A percentile compares a stretch with the other conserved stretches of the same genome.
These are phyloP conservation scores for Tetrahymena elliotti DNA, from an alignment of 73 alveolate species.

Conservation along the genomic window DNA sequence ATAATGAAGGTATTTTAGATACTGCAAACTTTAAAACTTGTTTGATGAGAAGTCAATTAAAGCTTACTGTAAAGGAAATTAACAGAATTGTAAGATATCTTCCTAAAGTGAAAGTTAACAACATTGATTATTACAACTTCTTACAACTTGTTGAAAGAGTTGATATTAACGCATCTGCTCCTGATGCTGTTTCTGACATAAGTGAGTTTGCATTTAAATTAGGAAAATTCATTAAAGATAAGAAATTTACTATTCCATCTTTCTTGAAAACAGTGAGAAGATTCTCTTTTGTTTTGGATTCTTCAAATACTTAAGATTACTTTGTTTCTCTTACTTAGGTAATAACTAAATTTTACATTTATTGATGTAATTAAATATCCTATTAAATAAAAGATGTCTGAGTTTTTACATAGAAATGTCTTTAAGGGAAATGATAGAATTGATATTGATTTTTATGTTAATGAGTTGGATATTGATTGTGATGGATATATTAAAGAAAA, in stretches of 20 bases:
- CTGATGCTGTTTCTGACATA: constrained; percentile 28
- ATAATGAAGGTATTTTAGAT: constrained; percentile 34
- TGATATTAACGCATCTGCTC: constrained; percentile 11
- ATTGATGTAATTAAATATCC: neutral
- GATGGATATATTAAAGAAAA: constrained; percentile 33
- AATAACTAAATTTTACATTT: neutral
- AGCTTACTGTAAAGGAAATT: constrained; percentile 28
- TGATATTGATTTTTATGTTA: neutral
- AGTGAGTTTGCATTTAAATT: constrained; percentile 37
- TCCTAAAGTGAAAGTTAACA: constrained; percentile 11
- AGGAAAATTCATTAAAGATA: constrained; percentile 6
- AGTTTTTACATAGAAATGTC: neutral
- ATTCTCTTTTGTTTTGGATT: neutral
- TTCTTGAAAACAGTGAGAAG: constrained; percentile 21
- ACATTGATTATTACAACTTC: constrained; percentile 27
- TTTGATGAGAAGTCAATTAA: constrained; percentile 27
- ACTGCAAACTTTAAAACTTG: constrained; percentile 41
- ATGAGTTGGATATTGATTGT: constrained; percentile 39
- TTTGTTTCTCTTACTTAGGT: neutral
- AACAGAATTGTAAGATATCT: constrained; percentile 36
- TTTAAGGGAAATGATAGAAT: neutral
- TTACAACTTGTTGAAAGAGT: constrained; percentile 19
- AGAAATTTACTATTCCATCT: constrained; percentile 1
- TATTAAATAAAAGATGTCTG: neutral
- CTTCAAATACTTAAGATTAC: neutral